Base-by-base conservation (phyloP, 257 asterid genomes). In the Nicotiana attenuata region DNA sequence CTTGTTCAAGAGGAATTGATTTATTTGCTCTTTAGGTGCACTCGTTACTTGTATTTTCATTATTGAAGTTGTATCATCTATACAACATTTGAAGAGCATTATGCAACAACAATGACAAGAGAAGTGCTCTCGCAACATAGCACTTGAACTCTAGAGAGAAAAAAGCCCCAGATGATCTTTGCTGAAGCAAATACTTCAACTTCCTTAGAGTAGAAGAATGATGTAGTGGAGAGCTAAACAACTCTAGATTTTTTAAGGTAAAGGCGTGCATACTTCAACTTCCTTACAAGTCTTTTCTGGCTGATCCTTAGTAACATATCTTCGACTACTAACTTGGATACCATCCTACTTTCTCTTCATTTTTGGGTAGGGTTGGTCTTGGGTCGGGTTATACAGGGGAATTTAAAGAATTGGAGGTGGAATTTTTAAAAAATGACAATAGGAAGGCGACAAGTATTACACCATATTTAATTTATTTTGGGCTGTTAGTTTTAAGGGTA, bases 271-370 rank as follows among this genome's bases (percentile, higher is more conserved):
- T 17, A 31, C n/a, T n/a, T n/a, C n/a, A n/a, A n/a, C n/a, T n/a
- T n/a, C n/a, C n/a, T n/a, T n/a, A n/a, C n/a, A n/a, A n/a, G n/a
- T n/a, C n/a, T 45, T 59, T 16, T 28, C 15, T 78, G 53, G n/a
- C n/a, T n/a, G n/a, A n/a, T n/a, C n/a, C n/a, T n/a, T n/a, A 38
- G 77, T 80, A 47, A 80, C 65, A 81, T 82, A 82, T 80, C 85
- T 76, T 14, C 53, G 66, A 57, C 85, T 82, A 24, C 82, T 66
- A 61, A 82, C 60, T 65, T 76, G 81, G 65, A 65, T 60, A 31
- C 85, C 85, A 20, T 55, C 68, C 85, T 82, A 29, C 85, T 82
- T 38, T 82, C 85, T 26, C 85, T 31, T 31, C 35, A 3, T 31
- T 31, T 31, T 2, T 31, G 5, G 35, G 5, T 29, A 5, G 35